These are phyloP conservation scores for Garcia nutans DNA, from an alignment of 345 rosid genomes.

Conservation along the genomic window DNA sequence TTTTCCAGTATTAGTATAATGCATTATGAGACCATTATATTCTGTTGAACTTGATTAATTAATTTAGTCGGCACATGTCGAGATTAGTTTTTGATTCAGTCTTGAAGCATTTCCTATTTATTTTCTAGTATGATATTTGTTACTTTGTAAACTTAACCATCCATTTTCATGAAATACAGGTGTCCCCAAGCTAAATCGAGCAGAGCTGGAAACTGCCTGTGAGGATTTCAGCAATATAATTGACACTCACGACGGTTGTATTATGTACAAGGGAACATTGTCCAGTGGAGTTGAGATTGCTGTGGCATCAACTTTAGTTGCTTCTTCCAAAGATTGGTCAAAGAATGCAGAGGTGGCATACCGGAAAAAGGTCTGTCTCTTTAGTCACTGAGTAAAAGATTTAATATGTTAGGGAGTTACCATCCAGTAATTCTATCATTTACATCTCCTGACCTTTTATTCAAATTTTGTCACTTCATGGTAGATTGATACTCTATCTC, in stretches of 20 bases:
- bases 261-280: slow-evolving; percentile 84
- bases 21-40: neutral
- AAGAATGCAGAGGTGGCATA: slow-evolving; percentile 61
- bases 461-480: neutral
- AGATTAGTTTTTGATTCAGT: neutral
- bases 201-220: slow-evolving; percentile 92
- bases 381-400: neutral
- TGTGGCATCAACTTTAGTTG: slow-evolving; percentile 54
- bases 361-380: slow-evolving; percentile 59
- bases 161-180: slow-evolving; percentile 41
- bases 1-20: neutral
- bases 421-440: neutral
- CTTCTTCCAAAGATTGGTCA: slow-evolving; percentile 64
- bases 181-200: slow-evolving; percentile 84
- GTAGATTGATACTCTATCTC: slow-evolving; percentile 73
- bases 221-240: slow-evolving; percentile 98
- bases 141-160: neutral
- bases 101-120: neutral
- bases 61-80: neutral
- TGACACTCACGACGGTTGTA: slow-evolving; percentile 52
- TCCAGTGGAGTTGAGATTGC: slow-evolving; percentile 98
- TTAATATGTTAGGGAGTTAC: neutral
- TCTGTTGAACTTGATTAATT: neutral
- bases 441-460: neutral
- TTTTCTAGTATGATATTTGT: neutral